Evolutionary conservation across 2,329 filamentous ascomycete species (phyloP), one percentile per base, ranked within the genome.

Genomic region (Huntiella abstrusa): DNA sequence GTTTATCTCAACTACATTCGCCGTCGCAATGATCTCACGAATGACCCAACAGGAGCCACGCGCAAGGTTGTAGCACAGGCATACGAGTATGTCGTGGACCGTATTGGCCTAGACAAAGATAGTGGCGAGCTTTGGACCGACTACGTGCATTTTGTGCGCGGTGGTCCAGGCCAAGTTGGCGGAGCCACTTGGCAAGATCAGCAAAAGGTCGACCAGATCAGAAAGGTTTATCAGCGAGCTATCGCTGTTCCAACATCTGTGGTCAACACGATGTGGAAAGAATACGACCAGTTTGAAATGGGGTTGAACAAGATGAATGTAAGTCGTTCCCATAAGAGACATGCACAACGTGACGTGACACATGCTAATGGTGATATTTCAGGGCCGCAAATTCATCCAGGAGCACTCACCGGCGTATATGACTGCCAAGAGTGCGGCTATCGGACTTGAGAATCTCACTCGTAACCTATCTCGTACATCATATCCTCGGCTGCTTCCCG

Each of bases 261-360:
- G 32, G 75, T 93, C 42, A 83, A 88, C 56, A 73, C 72, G 45
- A 65, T 98, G 11, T 98, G 91, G 92, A 94, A 92, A 59, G 88
- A 98, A 57, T 98, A 98, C 57, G 87, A 96, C 59, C 79, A 83
- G 54, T 98, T 98, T 57, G 91, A 98, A 63, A 86, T 91, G 74
- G 76, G 80, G 4, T 63, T 95, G 49, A 95, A 95, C 66, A 96
- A 94, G 62, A 75, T 85, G 53, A 92, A 86, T 37, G 83, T 87
- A 69, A 58, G 73, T 64, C 12, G 3, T 15, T 10, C 12, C 7
- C 32, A 19, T 34, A 17, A 16, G 5, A 28, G 3, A 33, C 13
- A n/a, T n/a, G 10, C 22, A 13, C 13, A 11, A 32, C 16, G 22
- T 13, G n/a, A 7, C 5, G 15, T 13, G 17, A 36, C 7, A n/a